Percentiles rank a stretch among this genome's conserved stretches.
Evolutionary conservation across 805 yeast genomes (phyloP).

Genomic region (Myxozyma nipponensis): DNA sequence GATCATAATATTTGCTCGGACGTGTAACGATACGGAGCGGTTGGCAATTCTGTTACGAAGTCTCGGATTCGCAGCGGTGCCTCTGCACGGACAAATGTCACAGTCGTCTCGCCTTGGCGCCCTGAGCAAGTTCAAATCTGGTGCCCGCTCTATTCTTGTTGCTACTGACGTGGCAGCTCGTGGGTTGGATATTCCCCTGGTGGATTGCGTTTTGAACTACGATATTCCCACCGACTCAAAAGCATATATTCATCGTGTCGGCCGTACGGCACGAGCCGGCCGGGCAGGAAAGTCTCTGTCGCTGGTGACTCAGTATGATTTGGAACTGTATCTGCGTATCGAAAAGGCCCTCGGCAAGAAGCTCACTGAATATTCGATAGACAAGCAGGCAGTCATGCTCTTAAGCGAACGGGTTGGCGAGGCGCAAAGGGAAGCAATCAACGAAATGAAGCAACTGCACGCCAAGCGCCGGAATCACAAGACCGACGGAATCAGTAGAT

Average conservation of each 20-base stretch:
- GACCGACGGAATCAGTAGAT: conserved; percentile 23
- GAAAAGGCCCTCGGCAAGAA: conserved; percentile 83
- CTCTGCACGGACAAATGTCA: conserved; percentile 87
- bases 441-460: conserved; percentile 67
- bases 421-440: conserved; percentile 86
- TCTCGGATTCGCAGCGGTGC: conserved; percentile 83
- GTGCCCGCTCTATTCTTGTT: conserved; percentile 87
- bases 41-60: conserved; percentile 75
- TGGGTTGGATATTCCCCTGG: conserved; percentile 99
- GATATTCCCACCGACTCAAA: conserved; percentile 96
- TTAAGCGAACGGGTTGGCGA: conserved; percentile 84
- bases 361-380: conserved; percentile 76
- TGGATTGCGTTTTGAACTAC: conserved; percentile 93
- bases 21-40: conserved; percentile 93
- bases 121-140: conserved; percentile 84
- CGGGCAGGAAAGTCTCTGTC: conserved; percentile 83
- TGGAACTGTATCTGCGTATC: conserved; percentile 81
- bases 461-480: conserved; percentile 40
- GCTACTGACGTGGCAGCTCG: conserved; percentile 99
- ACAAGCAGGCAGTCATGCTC: conserved; percentile 69
- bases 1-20: conserved; percentile 83
- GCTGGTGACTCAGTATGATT: conserved; percentile 88
- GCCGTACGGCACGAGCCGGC: conserved; percentile 95
- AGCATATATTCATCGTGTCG: conserved; percentile 97
- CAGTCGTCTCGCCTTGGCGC: conserved; percentile 90